phyloP scores from a whole-genome alignment of 1,139 yeast species.

The Casaregolazyma lundiana region DNA sequence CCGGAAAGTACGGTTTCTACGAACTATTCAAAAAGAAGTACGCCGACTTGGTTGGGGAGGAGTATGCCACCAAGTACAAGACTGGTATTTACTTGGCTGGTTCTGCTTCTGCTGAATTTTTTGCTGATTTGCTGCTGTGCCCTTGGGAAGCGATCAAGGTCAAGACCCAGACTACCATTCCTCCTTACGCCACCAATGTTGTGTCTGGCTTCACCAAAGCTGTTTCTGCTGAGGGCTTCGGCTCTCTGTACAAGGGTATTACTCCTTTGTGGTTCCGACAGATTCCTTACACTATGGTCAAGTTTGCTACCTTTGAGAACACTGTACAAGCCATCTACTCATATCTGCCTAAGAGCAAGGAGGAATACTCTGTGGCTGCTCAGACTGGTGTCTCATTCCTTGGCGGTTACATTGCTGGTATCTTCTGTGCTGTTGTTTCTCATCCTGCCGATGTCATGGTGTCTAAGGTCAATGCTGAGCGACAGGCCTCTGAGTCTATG shows the following conservation, averaged over 20 bases:
- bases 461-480: slow-evolving; percentile 78
- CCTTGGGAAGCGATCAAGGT: slow-evolving; percentile 94
- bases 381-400: slow-evolving; percentile 92
- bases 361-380: slow-evolving; percentile 42
- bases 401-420: slow-evolving; percentile 96
- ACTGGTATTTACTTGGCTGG: slow-evolving; percentile 76
- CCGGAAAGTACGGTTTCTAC: slow-evolving; percentile 93
- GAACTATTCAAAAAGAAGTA: slow-evolving; percentile 82
- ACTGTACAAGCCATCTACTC: slow-evolving; percentile 50
- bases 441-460: slow-evolving; percentile 99
- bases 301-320: slow-evolving; percentile 88
- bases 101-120: slow-evolving; percentile 86
- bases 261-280: slow-evolving; percentile 93
- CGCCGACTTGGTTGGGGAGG: slow-evolving; percentile 62
- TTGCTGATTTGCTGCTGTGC: slow-evolving; percentile 85
- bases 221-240: slow-evolving; percentile 38
- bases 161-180: slow-evolving; percentile 85
- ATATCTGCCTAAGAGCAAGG: slow-evolving; percentile 24
- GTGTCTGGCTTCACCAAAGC: slow-evolving; percentile 65
- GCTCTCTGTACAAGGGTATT: slow-evolving; percentile 32
- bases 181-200: slow-evolving; percentile 65
- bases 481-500: slow-evolving; percentile 59
- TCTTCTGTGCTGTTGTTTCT: slow-evolving; percentile 87
- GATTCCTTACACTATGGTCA: slow-evolving; percentile 94
- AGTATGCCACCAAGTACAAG: slow-evolving; percentile 57